Evolutionary conservation across 441 rosid species (phyloP).

Genomic region (Pelargonium australe): DNA sequence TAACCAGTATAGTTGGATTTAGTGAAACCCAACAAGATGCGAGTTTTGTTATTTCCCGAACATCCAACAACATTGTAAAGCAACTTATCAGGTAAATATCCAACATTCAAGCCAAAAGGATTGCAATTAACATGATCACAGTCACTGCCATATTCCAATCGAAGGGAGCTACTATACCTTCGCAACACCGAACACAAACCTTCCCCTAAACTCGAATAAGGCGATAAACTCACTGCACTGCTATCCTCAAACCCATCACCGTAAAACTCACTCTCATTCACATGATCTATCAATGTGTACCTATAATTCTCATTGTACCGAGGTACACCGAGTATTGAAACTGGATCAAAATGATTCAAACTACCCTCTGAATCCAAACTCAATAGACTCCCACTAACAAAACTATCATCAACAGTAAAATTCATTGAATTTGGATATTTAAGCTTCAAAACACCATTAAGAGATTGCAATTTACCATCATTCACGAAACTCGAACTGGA

Average conservation of each 20-base stretch:
- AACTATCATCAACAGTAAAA: slow-evolving; percentile 40
- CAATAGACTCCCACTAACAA: slow-evolving; percentile 57
- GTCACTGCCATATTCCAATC: slow-evolving; percentile 38
- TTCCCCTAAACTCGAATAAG: slow-evolving; percentile 17
- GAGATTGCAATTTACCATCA: slow-evolving; percentile 29
- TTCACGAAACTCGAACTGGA: slow-evolving; percentile 31
- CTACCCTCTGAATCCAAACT: slow-evolving; percentile 31
- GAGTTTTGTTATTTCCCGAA: slow-evolving; percentile 36
- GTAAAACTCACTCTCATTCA: slow-evolving; percentile 25
- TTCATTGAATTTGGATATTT: slow-evolving; percentile 37
- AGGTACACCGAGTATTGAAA: slow-evolving; percentile 55
- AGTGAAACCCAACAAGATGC: slow-evolving; percentile 43
- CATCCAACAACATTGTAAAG: slow-evolving; percentile 37
- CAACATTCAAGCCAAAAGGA: slow-evolving; percentile 29
- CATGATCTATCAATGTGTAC: slow-evolving; percentile 41
- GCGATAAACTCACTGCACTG: slow-evolving; percentile 27
- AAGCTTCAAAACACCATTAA: slow-evolving; percentile 52
- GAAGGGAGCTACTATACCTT: slow-evolving; percentile 28
- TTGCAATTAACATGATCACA: slow-evolving; percentile 39
- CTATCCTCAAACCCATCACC: slow-evolving; percentile 22
- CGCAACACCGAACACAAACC: slow-evolving; percentile 40
- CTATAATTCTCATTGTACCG: slow-evolving; percentile 41
- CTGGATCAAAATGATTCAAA: slow-evolving; percentile 39
- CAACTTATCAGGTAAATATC: slow-evolving; percentile 38
- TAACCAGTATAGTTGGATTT: slow-evolving; percentile 21